Evolutionary conservation across 2,329 filamentous ascomycete species (phyloP), one percentile per base, ranked within the genome.

Genomic region (Daldinia sp.): DNA sequence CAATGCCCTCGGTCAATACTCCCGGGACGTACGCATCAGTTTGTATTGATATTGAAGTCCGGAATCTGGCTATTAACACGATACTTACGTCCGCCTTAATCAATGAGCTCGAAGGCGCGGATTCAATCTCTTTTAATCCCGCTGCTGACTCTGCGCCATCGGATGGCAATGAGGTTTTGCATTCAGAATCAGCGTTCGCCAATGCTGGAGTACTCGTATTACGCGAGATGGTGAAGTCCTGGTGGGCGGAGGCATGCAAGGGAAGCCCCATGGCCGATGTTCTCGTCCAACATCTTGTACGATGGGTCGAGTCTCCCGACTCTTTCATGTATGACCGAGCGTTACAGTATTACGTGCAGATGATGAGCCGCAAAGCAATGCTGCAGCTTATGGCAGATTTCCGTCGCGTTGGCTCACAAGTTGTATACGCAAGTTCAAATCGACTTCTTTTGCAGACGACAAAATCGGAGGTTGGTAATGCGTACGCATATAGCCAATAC

Each of bases 381-480:
- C 92, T 97, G 74, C 94, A 98, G 77, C 86, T 99, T 32, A 97
- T 99, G 91, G 91, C 90, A 0, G 95, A 99, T 75, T 99, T 99
- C 80, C 89, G 93, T 63, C 90, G 94, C 9, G 94, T 99, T 1
- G 95, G 95, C 1, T 97, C 93, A 0, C 93, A 97, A 70, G 90
- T 99, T 19, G 87, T 99, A n/a, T 98, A 96, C 77, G 96, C 95
- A 37, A 96, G 89, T 72, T 86, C 94, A 3, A 96, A 94, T 70
- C 87, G 94, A 9, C 82, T 99, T 15, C 85, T 99, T 8, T 83
- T 99, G 15, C 95, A 99, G 76, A 99, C 95, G 0, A 96, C 93
- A 3, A 99, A 99, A 79, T 89, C 91, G 1, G 95, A 99, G 77
- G 94, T 99, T 1, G 93, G 93, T 61, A 99, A 97, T 73, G 95